Conservation (phyloP, 768 basidiomycete species). For the Trametopsis cervina region DNA sequence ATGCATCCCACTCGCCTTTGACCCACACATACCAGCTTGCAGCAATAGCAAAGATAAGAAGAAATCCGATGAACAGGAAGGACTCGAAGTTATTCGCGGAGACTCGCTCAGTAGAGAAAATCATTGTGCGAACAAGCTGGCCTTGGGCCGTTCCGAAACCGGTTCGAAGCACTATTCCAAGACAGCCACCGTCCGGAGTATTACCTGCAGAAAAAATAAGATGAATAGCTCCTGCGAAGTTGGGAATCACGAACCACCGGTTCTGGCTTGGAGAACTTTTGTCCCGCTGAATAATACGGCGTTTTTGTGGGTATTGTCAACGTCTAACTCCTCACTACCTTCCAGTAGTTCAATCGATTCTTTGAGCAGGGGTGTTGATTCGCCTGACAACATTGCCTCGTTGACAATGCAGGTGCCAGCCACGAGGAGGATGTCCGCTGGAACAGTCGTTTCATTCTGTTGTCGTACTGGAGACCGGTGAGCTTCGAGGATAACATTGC, state of each 20-base stretch:
- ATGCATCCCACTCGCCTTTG: slow-evolving; percentile 55
- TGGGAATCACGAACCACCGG: slow-evolving; percentile 32
- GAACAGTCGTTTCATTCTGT: slow-evolving; percentile 78
- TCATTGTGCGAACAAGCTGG: slow-evolving; percentile 96
- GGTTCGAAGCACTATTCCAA: slow-evolving; percentile 88
- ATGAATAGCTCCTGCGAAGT: background rate
- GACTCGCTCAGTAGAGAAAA: slow-evolving; percentile 95
- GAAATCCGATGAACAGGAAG: slow-evolving; percentile 97
- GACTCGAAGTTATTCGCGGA: slow-evolving; percentile 94
- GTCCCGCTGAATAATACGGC: slow-evolving; percentile 91
- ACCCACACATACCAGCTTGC: slow-evolving; percentile 99
- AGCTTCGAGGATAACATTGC: too few species aligned
- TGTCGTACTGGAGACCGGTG: slow-evolving; percentile 41
- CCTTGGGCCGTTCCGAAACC: slow-evolving; percentile 98
- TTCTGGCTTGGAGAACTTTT: slow-evolving; percentile 86
- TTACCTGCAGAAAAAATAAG: slow-evolving; percentile 30
- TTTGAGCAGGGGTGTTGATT: slow-evolving; percentile 94
- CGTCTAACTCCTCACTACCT: slow-evolving; percentile 65
- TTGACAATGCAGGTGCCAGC: slow-evolving; percentile 95
- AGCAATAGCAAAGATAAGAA: slow-evolving; percentile 95
- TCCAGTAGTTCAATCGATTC: slow-evolving; percentile 89
- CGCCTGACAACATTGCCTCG: slow-evolving; percentile 98
- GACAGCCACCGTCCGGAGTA: slow-evolving; percentile 88
- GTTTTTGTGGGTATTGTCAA: slow-evolving; percentile 83
- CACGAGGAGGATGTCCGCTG: slow-evolving; percentile 90